Base-by-base conservation (phyloP, 352 stramenopile genomes). In the Pythium phragmitis region DNA sequence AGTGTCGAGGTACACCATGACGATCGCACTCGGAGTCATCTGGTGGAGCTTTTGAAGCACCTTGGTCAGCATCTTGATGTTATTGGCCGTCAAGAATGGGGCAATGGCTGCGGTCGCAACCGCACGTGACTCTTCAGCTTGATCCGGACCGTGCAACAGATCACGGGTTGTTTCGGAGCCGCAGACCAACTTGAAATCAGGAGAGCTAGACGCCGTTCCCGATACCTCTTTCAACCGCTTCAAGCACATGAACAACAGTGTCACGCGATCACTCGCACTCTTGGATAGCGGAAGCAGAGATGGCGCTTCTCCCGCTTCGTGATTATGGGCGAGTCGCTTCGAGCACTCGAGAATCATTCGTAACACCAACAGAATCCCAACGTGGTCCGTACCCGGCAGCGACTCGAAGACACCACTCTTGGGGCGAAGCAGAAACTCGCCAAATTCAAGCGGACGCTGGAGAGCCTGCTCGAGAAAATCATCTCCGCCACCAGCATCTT, bases 301-400 rank as follows among this genome's bases (percentile, higher is more conserved):
- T 16, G 2, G 11, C 12, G 6, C 30, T 41, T 57, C 8, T 54
- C 37, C 21, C 0, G n/a, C 53, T 50, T 69, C 70, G 4, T 41
- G 16, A 19, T 47, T 63, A 13, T 59, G 12, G 5, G 48, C 48
- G 39, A 74, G 51, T 45, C 85, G 77, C 66, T 92, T 93, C 0
- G 82, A 88, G 66, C 82, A 92, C 60, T 93, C 85, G 12, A 93
- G 58, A 19, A 89, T 64, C 79, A 90, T 91, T 4, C 85, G 73
- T 19, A 91, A 66, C 16, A 89, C 70, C 7, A 93, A 61, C 14
- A 93, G 73, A 19, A 91, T 69, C 0, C 79, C 85, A 39, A 93
- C 79, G 51, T 93, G 85, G 55, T 93, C 85, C 0, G 70, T 82
- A 11, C 85, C 85, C 43, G 77, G 61, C 1, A 93, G 70, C 7